Percentiles rank a stretch among this genome's conserved stretches.
Evolutionary conservation across 192 early-diverging fungal species (phyloP).

Genomic region (Coemansia sp.): DNA sequence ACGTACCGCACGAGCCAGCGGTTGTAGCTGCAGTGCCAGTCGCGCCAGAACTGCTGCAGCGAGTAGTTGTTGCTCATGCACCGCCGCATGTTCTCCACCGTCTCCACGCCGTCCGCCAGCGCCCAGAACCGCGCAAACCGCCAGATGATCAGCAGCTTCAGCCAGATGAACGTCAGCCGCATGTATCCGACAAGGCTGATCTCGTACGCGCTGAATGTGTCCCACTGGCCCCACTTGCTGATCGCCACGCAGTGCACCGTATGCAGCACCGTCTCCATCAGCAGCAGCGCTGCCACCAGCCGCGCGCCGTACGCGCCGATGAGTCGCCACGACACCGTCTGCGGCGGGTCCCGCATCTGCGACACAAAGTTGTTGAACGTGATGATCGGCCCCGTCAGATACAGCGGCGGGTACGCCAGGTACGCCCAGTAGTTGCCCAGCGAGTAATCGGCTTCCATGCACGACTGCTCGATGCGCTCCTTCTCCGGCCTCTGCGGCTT

Average conservation of each 20-base stretch:
- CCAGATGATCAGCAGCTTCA: constrained; percentile 96
- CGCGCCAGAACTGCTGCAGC: constrained; percentile 89
- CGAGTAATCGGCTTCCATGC: constrained; percentile 69
- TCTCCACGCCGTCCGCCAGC: constrained; percentile 84
- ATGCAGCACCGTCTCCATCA: constrained; percentile 91
- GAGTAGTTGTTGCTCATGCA: constrained; percentile 98
- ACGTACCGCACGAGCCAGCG: constrained; percentile 85
- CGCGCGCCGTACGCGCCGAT: constrained; percentile 65
- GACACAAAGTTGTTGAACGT: constrained; percentile 90
- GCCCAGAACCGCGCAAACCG: constrained; percentile 97
- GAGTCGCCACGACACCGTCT: constrained; percentile 8
- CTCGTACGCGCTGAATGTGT: constrained; percentile 73
- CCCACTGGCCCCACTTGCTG: constrained; percentile 84
- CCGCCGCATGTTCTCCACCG: constrained; percentile 92
- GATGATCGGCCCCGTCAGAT: constrained; percentile 92
- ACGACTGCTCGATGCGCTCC: constrained; percentile 61
- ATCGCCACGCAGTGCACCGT: constrained; percentile 89
- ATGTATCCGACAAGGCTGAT: constrained; percentile 87
- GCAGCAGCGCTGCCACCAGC: constrained; percentile 61
- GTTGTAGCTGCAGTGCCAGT: constrained; percentile 95
- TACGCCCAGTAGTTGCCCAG: constrained; percentile 78
- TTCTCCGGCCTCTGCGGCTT: constrained; percentile 49
- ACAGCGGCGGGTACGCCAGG: constrained; percentile 87
- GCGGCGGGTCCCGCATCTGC: constrained; percentile 67
- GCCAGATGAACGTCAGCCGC: constrained; percentile 90